These are phyloP conservation scores for Lippia alba DNA, from an alignment of 305 asterid genomes.

Conservation along the genomic window DNA sequence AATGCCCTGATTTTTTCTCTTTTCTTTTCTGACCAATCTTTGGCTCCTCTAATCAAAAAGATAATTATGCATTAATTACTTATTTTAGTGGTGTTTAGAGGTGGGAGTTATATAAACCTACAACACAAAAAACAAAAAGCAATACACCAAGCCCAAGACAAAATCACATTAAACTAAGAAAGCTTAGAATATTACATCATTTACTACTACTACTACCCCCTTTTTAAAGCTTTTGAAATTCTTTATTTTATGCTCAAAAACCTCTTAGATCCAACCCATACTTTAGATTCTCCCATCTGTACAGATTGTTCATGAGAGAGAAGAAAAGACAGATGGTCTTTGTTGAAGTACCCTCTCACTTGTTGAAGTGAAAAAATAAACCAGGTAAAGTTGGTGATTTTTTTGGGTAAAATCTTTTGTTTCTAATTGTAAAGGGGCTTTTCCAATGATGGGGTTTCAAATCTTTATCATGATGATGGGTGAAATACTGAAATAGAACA, in stretches of 20 bases:
- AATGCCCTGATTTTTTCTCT: constrained; percentile 44
- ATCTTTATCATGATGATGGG: constrained; percentile 35
- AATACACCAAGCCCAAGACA: constrained; percentile 58
- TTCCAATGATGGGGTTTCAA: constrained; percentile 26
- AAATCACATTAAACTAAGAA: constrained; percentile 49
- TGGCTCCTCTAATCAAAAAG: constrained; percentile 43
- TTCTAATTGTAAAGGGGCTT: constrained; percentile 22
- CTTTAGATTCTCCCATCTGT: constrained; percentile 65
- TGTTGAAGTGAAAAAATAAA: constrained; percentile 37
- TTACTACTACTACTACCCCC: constrained; percentile 59
- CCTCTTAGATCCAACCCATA: constrained; percentile 72
- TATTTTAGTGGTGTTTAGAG: constrained; percentile 13
- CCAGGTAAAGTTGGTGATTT: constrained; percentile 55
- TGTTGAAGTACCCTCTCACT: constrained; percentile 37
- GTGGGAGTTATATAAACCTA: constrained; percentile 43
- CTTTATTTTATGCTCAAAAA: constrained; percentile 65
- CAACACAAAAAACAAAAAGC: constrained; percentile 75
- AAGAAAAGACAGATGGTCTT: constrained; percentile 31
- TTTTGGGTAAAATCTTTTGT: constrained; percentile 29
- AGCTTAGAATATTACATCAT: constrained; percentile 51
- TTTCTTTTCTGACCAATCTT: constrained; percentile 46
- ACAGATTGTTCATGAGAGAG: constrained; percentile 46
- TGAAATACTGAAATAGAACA: constrained; percentile 7
- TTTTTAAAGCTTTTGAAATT: constrained; percentile 53
- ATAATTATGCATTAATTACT: constrained; percentile 19